Percentiles rank a stretch among this genome's conserved stretches.
Evolutionary conservation across 2,329 filamentous ascomycete species (phyloP).

Genomic region (Gnomoniopsis sp.): DNA sequence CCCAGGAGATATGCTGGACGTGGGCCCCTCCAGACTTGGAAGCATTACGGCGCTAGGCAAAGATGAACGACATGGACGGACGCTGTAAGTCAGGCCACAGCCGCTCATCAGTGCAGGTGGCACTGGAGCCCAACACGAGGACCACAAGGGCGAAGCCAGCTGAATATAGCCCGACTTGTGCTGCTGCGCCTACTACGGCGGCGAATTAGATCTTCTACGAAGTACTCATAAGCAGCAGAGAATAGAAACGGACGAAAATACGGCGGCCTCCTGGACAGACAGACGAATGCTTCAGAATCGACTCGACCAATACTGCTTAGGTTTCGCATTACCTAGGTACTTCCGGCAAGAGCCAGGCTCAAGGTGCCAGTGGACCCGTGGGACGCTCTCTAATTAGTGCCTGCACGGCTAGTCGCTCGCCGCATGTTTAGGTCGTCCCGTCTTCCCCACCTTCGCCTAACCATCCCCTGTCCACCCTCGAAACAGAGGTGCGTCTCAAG

Average conservation of each 20-base stretch:
- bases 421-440: conserved; percentile 8
- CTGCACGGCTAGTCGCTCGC: too few species aligned
- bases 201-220: background rate
- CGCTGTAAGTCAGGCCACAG: conserved; percentile 2
- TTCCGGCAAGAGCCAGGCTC: too few species aligned
- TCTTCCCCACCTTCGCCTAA: background rate
- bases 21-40: background rate
- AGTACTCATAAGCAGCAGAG: background rate
- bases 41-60: background rate
- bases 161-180: background rate
- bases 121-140: background rate
- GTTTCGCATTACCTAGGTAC: too few species aligned
- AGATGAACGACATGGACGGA: conserved; percentile 2
- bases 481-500: background rate
- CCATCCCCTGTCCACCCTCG: too few species aligned
- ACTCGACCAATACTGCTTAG: too few species aligned
- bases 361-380: too few species aligned
- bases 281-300: too few species aligned
- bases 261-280: too few species aligned
- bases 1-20: background rate
- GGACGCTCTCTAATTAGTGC: too few species aligned
- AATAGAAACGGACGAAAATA: background rate
- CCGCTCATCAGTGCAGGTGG: background rate
- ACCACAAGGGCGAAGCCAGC: background rate
- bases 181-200: background rate